Evolutionary conservation across 257 asterid genomes (phyloP).

Genomic region (Gentiana macrophylla): DNA sequence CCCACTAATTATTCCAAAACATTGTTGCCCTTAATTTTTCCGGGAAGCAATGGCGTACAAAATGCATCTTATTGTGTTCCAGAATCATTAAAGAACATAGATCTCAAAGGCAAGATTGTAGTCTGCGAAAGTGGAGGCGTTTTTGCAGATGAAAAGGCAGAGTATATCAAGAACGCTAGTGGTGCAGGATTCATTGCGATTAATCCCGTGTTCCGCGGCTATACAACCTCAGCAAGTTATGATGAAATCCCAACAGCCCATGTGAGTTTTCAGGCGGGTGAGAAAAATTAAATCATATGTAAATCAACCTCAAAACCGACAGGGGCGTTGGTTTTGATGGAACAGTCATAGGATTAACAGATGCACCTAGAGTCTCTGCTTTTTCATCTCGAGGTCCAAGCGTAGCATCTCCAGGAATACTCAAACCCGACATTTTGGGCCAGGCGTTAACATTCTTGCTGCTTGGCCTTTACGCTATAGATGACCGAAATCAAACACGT

Average conservation of each 20-base stretch:
- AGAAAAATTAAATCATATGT: neutral
- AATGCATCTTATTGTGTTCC: neutral
- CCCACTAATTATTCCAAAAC: neutral
- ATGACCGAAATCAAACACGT: neutral
- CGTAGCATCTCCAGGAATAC: neutral
- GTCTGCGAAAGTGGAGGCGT: neutral
- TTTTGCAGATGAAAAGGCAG: neutral
- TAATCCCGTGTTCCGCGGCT: neutral
- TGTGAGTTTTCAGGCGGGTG: neutral
- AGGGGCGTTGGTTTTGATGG: neutral
- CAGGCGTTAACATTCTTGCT: constrained; percentile 17
- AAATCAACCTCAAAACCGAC: constrained; percentile 4
- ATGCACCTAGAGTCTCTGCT: neutral
- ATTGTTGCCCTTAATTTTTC: neutral
- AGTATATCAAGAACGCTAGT: constrained; percentile 6
- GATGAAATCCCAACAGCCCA: constrained; percentile 4
- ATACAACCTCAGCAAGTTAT: neutral
- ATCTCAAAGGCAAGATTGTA: neutral
- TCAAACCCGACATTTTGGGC: constrained; percentile 16
- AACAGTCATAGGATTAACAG: neutral
- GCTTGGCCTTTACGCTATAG: constrained; percentile 13
- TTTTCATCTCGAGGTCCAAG: constrained; percentile 2
- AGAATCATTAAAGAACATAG: neutral
- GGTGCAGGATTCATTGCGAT: constrained; percentile 8
- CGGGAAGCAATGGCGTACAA: neutral